Base-by-base conservation (phyloP, 768 basidiomycete genomes). In the Phlebiopsis gigantea region DNA sequence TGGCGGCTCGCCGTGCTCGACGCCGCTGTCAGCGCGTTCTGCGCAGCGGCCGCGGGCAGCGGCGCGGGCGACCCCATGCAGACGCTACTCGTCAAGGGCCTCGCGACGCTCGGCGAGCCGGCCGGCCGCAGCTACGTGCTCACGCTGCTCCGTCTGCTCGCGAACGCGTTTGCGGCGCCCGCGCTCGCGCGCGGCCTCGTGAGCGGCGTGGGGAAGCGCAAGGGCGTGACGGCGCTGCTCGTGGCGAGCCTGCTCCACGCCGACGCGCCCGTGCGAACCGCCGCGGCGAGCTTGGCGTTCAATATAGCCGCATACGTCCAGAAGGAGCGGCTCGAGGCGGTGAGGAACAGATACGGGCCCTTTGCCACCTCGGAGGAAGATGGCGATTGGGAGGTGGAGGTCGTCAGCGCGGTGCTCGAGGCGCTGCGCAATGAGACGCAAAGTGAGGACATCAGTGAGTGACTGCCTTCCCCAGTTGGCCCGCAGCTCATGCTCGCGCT, bases 371-470 rank as follows among this genome's bases (percentile, higher is more conserved):
- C 72, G 15, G 74, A 73, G 41, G 84, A 81, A 51, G 82, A 84
- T 53, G 90, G 79, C 19, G 93, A 94, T 54, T 95, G 91, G 90
- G 85, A 92, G 65, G 75, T 89, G 0, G 95, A 97, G 73, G 70
- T 96, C 29, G 75, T 85, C 1, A 90, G 87, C 63, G 95, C 90
- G 0, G 65, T 97, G n/a, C 67, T 94, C 0, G 90, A 93, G 68
- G 90, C 88, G 17, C 64, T 96, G 19, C 78, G 77, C 50, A 79
- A 79, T 60, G 93, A 96, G 72, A 79, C 73, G 60, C 71, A 74
- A 53, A 89, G 77, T 61, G 89, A 91, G 68, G 94, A 95, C 66
- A 84, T 91, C 63, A 85, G 93, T 89, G 55, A 71, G 90, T 58
- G 39, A 7, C 4, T 26, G 29, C 53, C 31, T 46, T 54, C 14